Evolutionary conservation across 2,329 filamentous ascomycete genomes (phyloP).

Genomic region (Epichloe hybrida): DNA sequence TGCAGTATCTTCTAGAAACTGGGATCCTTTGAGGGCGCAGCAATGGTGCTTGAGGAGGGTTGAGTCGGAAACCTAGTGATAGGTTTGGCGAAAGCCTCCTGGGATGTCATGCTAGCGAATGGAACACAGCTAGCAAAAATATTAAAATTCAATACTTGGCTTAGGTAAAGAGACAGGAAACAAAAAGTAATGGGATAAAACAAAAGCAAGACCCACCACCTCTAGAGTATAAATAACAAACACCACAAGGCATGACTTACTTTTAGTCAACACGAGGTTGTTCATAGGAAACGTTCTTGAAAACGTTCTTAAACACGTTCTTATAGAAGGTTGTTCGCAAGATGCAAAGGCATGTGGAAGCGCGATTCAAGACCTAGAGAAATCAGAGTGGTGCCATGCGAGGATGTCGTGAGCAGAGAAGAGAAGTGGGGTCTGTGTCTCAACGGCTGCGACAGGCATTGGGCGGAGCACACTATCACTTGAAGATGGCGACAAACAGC

Average conservation of each 20-base stretch:
- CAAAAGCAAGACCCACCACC: background rate
- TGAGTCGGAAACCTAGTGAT: background rate
- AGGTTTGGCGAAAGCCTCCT: background rate
- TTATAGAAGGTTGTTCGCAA: too few species aligned
- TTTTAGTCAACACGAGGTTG: background rate
- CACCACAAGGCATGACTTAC: background rate
- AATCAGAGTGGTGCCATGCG: too few species aligned
- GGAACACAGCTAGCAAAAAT: too few species aligned
- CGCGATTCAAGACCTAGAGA: too few species aligned
- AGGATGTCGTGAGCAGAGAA: too few species aligned
- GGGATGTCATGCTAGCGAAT: background rate
- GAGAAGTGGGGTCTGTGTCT: background rate
- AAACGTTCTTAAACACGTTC: too few species aligned
- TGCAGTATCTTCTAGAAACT: conserved; percentile 9
- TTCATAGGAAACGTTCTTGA: too few species aligned
- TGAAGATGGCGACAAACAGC: background rate
- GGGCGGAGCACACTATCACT: too few species aligned
- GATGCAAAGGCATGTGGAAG: too few species aligned
- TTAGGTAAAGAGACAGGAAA: background rate
- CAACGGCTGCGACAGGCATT: too few species aligned
- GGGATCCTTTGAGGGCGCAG: background rate
- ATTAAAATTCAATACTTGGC: background rate
- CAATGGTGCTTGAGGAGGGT: too few species aligned
- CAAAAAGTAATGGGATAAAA: background rate
- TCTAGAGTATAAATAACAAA: background rate